phyloP scores from a whole-genome alignment of 352 stramenopile species.

The Phytopythium delawarense region DNA sequence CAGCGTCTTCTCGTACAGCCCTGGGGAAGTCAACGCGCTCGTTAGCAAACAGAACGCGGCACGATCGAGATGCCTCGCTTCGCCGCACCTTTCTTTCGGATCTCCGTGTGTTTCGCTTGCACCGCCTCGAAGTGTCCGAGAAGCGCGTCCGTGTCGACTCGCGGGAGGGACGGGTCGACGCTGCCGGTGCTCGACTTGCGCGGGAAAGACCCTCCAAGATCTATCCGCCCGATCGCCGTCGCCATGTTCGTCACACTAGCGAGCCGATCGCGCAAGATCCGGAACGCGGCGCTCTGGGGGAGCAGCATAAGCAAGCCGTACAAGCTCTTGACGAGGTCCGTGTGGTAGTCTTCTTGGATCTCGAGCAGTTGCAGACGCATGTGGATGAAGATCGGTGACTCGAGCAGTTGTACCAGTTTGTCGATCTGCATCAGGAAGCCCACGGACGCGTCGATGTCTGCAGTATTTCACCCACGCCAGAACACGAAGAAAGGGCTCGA shows the following conservation, averaged over 20 bases:
- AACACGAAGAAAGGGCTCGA: constrained; percentile 7
- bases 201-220: constrained; percentile 31
- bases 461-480: constrained; percentile 39
- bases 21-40: constrained; percentile 8
- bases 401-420: constrained; percentile 99
- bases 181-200: constrained; percentile 10
- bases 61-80: background rate
- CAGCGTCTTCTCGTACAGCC: constrained; percentile 67
- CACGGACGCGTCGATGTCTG: constrained; percentile 95
- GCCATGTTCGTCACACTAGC: constrained; percentile 87
- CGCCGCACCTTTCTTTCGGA: constrained; percentile 59
- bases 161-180: constrained; percentile 11
- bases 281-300: constrained; percentile 89
- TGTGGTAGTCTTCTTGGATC: constrained; percentile 92
- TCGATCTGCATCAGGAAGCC: constrained; percentile 99
- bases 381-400: constrained; percentile 99
- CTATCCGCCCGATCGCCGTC: constrained; percentile 74
- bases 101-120: constrained; percentile 64
- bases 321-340: constrained; percentile 95
- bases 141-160: constrained; percentile 49
- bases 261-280: constrained; percentile 76
- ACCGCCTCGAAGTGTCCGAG: constrained; percentile 75
- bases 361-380: constrained; percentile 98
- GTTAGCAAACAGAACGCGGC: background rate
- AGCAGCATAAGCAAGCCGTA: constrained; percentile 98